phyloP scores from a whole-genome alignment of 352 stramenopile genomes.

The Phytophthora foliorum region DNA sequence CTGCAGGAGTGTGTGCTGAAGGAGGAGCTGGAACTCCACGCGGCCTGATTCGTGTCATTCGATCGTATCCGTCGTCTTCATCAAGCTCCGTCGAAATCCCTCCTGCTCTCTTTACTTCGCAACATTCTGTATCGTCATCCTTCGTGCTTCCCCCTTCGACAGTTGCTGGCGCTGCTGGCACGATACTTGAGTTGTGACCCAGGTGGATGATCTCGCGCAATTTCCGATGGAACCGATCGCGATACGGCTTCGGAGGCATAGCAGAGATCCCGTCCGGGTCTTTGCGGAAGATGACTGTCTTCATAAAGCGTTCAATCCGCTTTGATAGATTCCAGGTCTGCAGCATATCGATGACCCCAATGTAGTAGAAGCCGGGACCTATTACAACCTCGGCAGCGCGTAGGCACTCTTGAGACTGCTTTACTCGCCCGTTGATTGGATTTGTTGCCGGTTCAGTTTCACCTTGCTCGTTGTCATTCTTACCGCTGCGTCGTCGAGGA shows the following conservation, averaged over 20 bases:
- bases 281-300: conserved; percentile 69
- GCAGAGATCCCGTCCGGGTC: conserved; percentile 82
- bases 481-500: conserved; percentile 15
- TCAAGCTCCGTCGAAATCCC: conserved; percentile 14
- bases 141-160: conserved; percentile 1
- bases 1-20: neutral
- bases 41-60: conserved; percentile 38
- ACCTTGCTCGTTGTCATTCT: conserved; percentile 29
- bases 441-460: neutral
- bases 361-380: conserved; percentile 87
- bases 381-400: conserved; percentile 82
- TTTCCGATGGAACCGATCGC: conserved; percentile 75
- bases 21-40: conserved; percentile 27
- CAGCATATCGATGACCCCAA: conserved; percentile 90
- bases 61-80: conserved; percentile 29
- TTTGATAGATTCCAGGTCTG: conserved; percentile 85
- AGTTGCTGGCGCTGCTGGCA: conserved; percentile 23
- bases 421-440: conserved; percentile 30
- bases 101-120: conserved; percentile 7
- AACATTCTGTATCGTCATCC: neutral
- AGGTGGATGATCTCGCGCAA: conserved; percentile 83
- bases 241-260: conserved; percentile 75
- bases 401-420: conserved; percentile 74
- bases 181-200: conserved; percentile 51
- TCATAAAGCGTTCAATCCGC: conserved; percentile 79